Evolutionary conservation across 768 basidiomycete species (phyloP), one percentile per base, ranked within the genome.

Genomic region (Clitopilus passeckerianus): DNA sequence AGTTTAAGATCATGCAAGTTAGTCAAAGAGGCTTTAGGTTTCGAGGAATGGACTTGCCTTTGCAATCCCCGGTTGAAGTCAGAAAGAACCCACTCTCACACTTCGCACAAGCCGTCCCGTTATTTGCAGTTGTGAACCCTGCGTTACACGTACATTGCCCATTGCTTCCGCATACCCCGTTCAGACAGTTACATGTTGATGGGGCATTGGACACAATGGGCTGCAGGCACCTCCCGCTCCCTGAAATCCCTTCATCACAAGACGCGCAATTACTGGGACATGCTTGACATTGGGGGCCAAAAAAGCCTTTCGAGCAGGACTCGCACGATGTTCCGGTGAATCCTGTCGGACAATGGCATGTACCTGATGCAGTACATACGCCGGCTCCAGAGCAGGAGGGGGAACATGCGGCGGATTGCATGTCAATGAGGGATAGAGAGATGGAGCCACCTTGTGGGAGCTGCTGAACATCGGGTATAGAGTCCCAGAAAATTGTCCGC

Each of bases 311-410:
- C 0, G 82, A 73, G 65, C 92, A 95, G 1, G 81, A 76, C 67
- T 93, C 91, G 75, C 92, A 95, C 1, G 87, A 86, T 16, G 83
- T 68, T 0, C 92, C 91, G 1, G 77, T 81, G 67, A 92, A 95
- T 0, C 90, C 90, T 5, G 81, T 59, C 0, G 82, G 74, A 64
- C 92, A 94, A 7, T 78, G 74, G 65, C 92, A 94, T 24, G 82
- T 84, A 9, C 89, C 89, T 0, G 82, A 77, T 0, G 84, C 64
- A 0, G 81, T 81, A 65, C 92, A 94, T 7, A 86, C 72, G 1
- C 83, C 80, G 0, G 75, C 72, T 9, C 81, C 79, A 0, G 91
- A 77, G 65, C 92, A 94, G 4, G 85, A 73, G 0, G 89, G 86
- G 0, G 86, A 81, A 65, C 92, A 94, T 0, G 80, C 71, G 1